Evolutionary conservation across 768 basidiomycete genomes (phyloP).

Genomic region (Austroboletus eburneus): DNA sequence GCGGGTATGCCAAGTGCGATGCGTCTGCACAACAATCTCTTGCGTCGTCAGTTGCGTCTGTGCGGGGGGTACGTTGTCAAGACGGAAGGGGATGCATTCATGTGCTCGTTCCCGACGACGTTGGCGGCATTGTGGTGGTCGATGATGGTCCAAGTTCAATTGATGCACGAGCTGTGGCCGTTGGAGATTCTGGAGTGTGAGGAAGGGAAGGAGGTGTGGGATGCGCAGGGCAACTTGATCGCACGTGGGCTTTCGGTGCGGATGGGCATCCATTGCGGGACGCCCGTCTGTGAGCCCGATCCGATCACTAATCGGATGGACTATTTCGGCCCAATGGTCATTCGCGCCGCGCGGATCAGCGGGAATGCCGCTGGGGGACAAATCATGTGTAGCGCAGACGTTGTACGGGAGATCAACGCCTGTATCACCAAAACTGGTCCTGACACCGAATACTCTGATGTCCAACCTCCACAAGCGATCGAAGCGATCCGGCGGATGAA

Average conservation of each 20-base stretch:
- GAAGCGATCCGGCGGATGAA: slow-evolving; percentile 74
- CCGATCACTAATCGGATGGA: slow-evolving; percentile 94
- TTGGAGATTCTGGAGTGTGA: slow-evolving; percentile 88
- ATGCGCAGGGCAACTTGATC: slow-evolving; percentile 61
- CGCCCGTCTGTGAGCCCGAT: slow-evolving; percentile 86
- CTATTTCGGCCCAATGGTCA: slow-evolving; percentile 96
- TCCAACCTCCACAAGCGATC: slow-evolving; percentile 56
- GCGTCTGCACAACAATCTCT: slow-evolving; percentile 80
- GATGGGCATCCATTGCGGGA: slow-evolving; percentile 96
- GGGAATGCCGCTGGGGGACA: slow-evolving; percentile 87
- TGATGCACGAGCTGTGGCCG: slow-evolving; percentile 86
- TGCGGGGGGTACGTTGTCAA: slow-evolving; percentile 99
- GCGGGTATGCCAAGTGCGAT: slow-evolving; percentile 94
- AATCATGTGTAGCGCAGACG: slow-evolving; percentile 86
- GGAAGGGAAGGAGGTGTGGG: slow-evolving; percentile 79
- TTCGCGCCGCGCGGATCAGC: slow-evolving; percentile 83
- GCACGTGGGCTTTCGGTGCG: slow-evolving; percentile 89
- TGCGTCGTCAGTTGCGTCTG: slow-evolving; percentile 79
- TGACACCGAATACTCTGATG: slow-evolving; percentile 57
- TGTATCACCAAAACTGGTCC: slow-evolving; percentile 50
- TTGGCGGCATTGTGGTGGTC: slow-evolving; percentile 88
- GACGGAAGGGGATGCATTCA: slow-evolving; percentile 98
- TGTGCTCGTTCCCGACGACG: slow-evolving; percentile 94
- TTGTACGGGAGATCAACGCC: slow-evolving; percentile 75
- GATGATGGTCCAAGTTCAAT: slow-evolving; percentile 76